These are phyloP conservation scores for Vitellaria paradoxa DNA, from an alignment of 179 eudicot species.

Conservation along the genomic window DNA sequence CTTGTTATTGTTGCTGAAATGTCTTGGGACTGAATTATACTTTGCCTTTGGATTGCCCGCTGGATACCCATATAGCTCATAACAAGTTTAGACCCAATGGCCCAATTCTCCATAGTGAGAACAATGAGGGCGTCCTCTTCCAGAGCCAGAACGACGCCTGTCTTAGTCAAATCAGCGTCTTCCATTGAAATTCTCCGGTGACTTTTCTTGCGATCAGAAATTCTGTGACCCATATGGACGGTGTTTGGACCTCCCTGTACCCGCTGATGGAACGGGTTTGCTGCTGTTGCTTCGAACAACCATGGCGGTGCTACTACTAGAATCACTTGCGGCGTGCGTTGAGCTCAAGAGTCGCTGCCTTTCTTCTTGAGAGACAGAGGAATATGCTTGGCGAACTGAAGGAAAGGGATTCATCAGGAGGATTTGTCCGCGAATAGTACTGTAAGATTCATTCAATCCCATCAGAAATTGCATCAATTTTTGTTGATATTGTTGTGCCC, in stretches of 20 bases:
- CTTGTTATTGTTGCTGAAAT: not conserved
- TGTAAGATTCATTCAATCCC: constrained; percentile 18
- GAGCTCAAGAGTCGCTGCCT: constrained; percentile 1
- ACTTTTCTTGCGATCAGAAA: not conserved
- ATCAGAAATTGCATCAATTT: constrained; percentile 20
- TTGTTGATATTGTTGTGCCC: not conserved
- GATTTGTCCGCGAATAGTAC: constrained; percentile 7
- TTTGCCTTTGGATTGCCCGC: constrained; percentile 3
- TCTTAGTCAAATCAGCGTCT: not conserved
- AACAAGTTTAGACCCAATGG: constrained; percentile 10
- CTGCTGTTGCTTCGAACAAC: not conserved
- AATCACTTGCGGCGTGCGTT: not conserved
- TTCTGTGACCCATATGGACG: not conserved
- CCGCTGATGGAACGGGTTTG: not conserved
- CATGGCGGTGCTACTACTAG: not conserved
- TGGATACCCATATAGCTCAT: constrained; percentile 10
- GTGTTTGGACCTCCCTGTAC: not conserved
- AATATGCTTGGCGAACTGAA: constrained; percentile 7
- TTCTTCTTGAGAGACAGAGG: constrained; percentile 2
- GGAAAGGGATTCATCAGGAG: constrained; percentile 12
- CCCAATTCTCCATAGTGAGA: constrained; percentile 1
- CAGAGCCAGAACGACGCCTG: not conserved
- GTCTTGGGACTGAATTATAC: constrained; percentile 2
- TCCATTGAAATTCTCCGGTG: not conserved
- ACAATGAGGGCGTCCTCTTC: constrained; percentile 5